These are phyloP conservation scores for Aspergillus homomorphus DNA, from an alignment of 495 filamentous ascomycete species.

Conservation along the genomic window DNA sequence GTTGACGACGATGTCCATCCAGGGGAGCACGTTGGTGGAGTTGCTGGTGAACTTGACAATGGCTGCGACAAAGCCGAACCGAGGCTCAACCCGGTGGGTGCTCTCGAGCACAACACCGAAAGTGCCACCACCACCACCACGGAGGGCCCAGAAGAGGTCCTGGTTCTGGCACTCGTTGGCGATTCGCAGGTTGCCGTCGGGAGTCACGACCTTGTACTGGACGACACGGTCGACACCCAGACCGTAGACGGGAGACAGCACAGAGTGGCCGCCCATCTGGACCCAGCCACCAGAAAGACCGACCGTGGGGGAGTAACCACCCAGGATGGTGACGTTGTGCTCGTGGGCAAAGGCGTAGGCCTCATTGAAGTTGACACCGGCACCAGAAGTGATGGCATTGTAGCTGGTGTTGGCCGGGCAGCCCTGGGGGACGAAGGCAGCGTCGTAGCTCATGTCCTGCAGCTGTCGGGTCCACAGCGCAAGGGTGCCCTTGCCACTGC, in stretches of 20 bases:
- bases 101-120: constrained; percentile 51
- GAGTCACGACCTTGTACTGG: constrained; percentile 42
- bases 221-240: constrained; percentile 49
- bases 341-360: constrained; percentile 36
- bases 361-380: constrained; percentile 48
- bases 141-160: constrained; percentile 52
- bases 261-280: constrained; percentile 42
- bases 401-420: constrained; percentile 28
- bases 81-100: constrained; percentile 38
- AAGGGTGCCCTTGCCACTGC: constrained; percentile 48
- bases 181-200: constrained; percentile 39
- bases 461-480: constrained; percentile 54
- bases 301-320: constrained; percentile 25
- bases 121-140: constrained; percentile 55
- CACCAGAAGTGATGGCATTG: constrained; percentile 44
- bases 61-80: constrained; percentile 28
- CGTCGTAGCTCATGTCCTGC: constrained; percentile 25
- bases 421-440: constrained; percentile 17
- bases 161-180: constrained; percentile 40
- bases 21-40: constrained; percentile 23
- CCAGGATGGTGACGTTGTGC: constrained; percentile 26
- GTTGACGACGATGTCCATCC: constrained; percentile 39
- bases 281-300: constrained; percentile 41
- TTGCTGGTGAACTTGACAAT: constrained; percentile 35
- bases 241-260: constrained; percentile 39